Evolutionary conservation across 495 filamentous ascomycete genomes (phyloP), one percentile per base, ranked within the genome.

Genomic region (Aspergillus panamensis): DNA sequence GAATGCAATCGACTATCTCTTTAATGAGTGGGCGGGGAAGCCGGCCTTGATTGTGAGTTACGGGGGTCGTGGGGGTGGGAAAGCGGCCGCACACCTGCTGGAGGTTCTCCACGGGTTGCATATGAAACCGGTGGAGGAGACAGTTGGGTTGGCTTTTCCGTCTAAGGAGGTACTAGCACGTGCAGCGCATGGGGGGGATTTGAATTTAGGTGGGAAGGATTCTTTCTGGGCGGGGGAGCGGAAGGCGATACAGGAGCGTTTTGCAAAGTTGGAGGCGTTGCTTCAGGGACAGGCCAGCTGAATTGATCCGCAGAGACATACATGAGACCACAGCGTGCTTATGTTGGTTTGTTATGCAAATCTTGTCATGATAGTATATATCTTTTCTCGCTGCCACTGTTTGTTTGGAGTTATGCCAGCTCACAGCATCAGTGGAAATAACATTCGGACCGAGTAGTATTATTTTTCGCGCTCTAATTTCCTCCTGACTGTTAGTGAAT

Each of bases 1-100:
- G 71, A 85, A 86, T 63, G 84, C 84, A 14, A 77, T 87, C 47
- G 83, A 87, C 63, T 85, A 84, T 62, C 73, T 87, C 0, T 70
- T 72, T 44, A 62, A 82, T 59, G 83, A 87, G 64, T 86, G 83
- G 83, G 75, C 66, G 52, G 80, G 78, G 29, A 86, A 86, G 67
- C 78, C 82, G 0, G 78, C 77, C 17, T 71, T 69, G 53, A 75
- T 85, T 57, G 75, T 86, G 13, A 79, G 70, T 52, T 85, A 84
- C 69, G 83, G 83, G 3, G 71, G 76, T 0, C 52, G 72, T 45
- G 80, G 81, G 16, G 82, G 82, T 35, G 66, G 65, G 30, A 76
- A 73, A 51, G 71, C 77, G 2, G 73, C 70, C 31, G 69, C 69
- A 43, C 73, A 78, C 44, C 61, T 73, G 48, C 60, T 58, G 25